phyloP scores from a whole-genome alignment of 169 alveolate genomes.

The Plasmodium malariae region DNA sequence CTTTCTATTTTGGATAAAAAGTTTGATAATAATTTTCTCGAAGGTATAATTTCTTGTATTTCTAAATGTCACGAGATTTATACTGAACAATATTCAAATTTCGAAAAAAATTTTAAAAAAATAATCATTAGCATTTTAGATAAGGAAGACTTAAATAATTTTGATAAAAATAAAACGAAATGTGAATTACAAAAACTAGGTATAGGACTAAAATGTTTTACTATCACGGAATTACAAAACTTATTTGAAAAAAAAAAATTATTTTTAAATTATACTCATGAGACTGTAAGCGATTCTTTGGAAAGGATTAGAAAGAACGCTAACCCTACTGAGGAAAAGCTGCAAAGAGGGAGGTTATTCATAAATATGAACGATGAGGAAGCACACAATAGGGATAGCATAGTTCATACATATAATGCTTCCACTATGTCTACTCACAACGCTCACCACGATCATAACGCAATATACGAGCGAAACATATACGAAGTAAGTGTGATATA shows the following conservation, averaged over 20 bases:
- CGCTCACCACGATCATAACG: not conserved
- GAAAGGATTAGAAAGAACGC: not conserved
- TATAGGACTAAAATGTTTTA: conserved; percentile 11
- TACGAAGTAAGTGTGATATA: conserved; percentile 84
- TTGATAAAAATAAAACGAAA: conserved; percentile 29
- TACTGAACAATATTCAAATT: not conserved
- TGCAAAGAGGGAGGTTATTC: conserved; percentile 25
- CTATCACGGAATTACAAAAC: conserved; percentile 22
- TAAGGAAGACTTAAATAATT: conserved; percentile 29
- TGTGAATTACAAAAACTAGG: conserved; percentile 29
- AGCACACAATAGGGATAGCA: not conserved
- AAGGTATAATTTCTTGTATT: conserved; percentile 46
- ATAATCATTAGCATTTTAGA: conserved; percentile 2
- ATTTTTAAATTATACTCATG: conserved; percentile 34
- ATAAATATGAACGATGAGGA: conserved; percentile 17
- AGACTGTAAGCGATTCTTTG: conserved; percentile 28
- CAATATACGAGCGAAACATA: not conserved
- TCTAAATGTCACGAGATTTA: conserved; percentile 20
- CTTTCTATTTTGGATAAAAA: conserved; percentile 26
- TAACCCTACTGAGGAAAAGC: not conserved
- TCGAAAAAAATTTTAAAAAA: not conserved
- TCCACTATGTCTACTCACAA: too few species aligned
- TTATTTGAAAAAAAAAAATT: conserved; percentile 59
- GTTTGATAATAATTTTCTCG: conserved; percentile 36
- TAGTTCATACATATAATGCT: not conserved